phyloP scores from a whole-genome alignment of 495 filamentous ascomycete species.

The Daldinia decipiens region DNA sequence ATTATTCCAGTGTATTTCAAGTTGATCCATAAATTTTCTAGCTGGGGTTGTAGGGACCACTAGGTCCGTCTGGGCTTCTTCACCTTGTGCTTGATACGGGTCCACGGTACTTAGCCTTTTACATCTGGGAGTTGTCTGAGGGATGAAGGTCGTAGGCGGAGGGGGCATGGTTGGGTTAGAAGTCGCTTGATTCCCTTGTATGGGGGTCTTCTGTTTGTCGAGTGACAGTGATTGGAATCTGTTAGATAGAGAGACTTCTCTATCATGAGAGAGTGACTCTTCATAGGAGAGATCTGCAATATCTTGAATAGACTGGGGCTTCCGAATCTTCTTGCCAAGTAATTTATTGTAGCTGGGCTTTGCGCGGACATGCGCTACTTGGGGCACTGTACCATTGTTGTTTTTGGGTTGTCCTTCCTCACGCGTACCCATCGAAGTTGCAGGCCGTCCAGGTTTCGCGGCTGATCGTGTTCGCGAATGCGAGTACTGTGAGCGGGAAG shows the following conservation, averaged over 20 bases:
- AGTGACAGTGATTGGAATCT: slow-evolving; percentile 49
- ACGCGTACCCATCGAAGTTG: slow-evolving; percentile 68
- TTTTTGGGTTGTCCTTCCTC: slow-evolving; percentile 44
- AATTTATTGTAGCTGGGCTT: slow-evolving; percentile 33
- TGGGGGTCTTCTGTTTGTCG: slow-evolving; percentile 21
- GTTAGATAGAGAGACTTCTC: slow-evolving; percentile 48
- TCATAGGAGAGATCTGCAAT: slow-evolving; percentile 28
- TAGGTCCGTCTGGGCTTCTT: slow-evolving; percentile 47
- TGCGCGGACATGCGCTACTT: slow-evolving; percentile 37
- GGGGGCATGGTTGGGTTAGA: slow-evolving; percentile 35
- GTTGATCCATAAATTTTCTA: slow-evolving; percentile 17
- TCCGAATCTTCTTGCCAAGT: slow-evolving; percentile 43
- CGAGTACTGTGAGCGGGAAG: slow-evolving; percentile 56
- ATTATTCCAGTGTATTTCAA: slow-evolving; percentile 23
- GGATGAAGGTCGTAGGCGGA: slow-evolving; percentile 12
- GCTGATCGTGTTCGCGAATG: slow-evolving; percentile 59
- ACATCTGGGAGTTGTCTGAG: slow-evolving; percentile 9
- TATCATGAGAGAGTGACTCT: slow-evolving; percentile 23
- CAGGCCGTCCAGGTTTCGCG: slow-evolving; percentile 61
- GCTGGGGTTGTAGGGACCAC: slow-evolving; percentile 47
- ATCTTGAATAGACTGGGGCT: slow-evolving; percentile 45
- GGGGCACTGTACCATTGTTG: slow-evolving; percentile 74
- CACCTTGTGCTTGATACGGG: neutral
- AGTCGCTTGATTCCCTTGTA: slow-evolving; percentile 54
- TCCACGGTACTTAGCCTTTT: slow-evolving; percentile 4